Evolutionary conservation across 2,329 filamentous ascomycete genomes (phyloP), one percentile per base, ranked within the genome.

Genomic region (Chaetoscypha palmicola): DNA sequence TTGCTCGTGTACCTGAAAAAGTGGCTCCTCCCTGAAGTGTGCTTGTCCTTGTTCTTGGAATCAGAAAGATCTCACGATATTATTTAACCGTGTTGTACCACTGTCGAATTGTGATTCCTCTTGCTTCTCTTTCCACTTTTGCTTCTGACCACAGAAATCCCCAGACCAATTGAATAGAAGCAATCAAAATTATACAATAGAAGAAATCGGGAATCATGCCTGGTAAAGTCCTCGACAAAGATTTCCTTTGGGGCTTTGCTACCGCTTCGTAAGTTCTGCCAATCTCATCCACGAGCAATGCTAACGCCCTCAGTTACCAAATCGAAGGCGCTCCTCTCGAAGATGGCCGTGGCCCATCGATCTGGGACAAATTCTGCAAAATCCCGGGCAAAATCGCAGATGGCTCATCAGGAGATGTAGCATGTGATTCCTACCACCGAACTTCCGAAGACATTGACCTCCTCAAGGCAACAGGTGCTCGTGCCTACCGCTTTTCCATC

Each of bases 281-380:
- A 32, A 31, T 28, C 22, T 16, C 23, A 31, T 17, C 36, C 17
- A 41, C 24, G 19, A 12, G 35, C 5, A 43, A 21, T 39, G 30
- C 35, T 17, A 17, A 20, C 40, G 9, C 12, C 42, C 30, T 4
- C 60, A 92, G 87, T 62, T 94, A 92, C 70, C 87, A 94, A 64
- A 85, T 94, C 56, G 88, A 94, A 70, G 88, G 88, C 46, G 80
- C 79, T 37, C 71, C 74, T 30, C 70, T 83, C 37, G 76, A 82
- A 60, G 87, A 91, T 61, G 88, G 87, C 52, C 84, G 87, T 52
- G 83, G 77, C 17, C 81, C 86, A 43, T 87, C 83, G 49, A 92
- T 94, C 64, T 94, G 88, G 88, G 88, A 94, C 66, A 82, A 77
- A n/a, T 94, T 94, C 69, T 90, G 84, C 67, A 76, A 76, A 50